Percentiles rank a stretch among this genome's conserved stretches.
Conservation (phyloP, 169 alveolate genomes). For the Plasmodium gallinaceum region DNA sequence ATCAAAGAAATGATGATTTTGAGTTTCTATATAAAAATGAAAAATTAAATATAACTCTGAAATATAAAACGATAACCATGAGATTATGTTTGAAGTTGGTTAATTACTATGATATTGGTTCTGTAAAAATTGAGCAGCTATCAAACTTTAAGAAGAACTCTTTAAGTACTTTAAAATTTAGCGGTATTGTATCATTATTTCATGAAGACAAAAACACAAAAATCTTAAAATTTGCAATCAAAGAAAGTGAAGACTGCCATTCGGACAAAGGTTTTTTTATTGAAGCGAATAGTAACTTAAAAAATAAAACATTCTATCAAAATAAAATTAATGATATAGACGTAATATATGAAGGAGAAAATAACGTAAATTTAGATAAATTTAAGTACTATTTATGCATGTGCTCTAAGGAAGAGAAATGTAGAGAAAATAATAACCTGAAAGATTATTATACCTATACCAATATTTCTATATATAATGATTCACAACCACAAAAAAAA, state of each 20-base stretch:
- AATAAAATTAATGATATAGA: constrained; percentile 12
- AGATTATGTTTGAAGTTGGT: constrained; percentile 50
- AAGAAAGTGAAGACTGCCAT: constrained; percentile 49
- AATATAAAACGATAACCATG: constrained; percentile 49
- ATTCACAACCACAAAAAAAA: constrained; percentile 5
- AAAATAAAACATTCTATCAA: background rate
- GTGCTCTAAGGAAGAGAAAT: constrained; percentile 53
- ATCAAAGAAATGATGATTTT: constrained; percentile 34
- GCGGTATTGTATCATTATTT: constrained; percentile 25
- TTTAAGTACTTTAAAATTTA: constrained; percentile 14
- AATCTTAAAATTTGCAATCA: constrained; percentile 59
- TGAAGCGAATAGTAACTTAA: constrained; percentile 8
- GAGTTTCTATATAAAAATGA: constrained; percentile 8
- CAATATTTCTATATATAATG: constrained; percentile 30
- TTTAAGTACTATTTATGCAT: constrained; percentile 49
- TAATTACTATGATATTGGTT: constrained; percentile 52
- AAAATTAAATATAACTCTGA: constrained; percentile 21
- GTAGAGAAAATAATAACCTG: constrained; percentile 10
- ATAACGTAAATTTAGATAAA: constrained; percentile 29
- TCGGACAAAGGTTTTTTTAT: constrained; percentile 40
- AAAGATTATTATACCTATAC: constrained; percentile 33
- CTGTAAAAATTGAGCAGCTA: constrained; percentile 30
- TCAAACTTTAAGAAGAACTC: constrained; percentile 23
- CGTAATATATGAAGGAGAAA: constrained; percentile 18
- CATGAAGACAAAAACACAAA: constrained; percentile 32